These are phyloP conservation scores for Fusarium oligoseptatum DNA, from an alignment of 2,329 filamentous ascomycete species.

Conservation along the genomic window DNA sequence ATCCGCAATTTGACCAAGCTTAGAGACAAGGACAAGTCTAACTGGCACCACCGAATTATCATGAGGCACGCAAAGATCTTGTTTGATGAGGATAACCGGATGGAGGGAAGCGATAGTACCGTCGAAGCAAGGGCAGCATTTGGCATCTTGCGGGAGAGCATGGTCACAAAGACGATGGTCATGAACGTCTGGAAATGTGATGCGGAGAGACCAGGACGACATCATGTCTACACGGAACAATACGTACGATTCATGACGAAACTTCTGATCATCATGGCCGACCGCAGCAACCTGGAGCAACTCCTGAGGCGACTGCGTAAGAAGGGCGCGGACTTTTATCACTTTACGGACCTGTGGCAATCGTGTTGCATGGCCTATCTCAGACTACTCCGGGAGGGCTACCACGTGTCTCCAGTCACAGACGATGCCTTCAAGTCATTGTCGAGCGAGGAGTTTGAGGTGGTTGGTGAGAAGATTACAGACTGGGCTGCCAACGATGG, in stretches of 20 bases:
- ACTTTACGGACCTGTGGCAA: conserved; percentile 72
- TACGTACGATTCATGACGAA: conserved; percentile 87
- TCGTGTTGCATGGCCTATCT: conserved; percentile 67
- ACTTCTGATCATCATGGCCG: conserved; percentile 79
- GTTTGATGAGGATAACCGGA: conserved; percentile 59
- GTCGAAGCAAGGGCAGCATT: conserved; percentile 84
- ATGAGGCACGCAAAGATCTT: conserved; percentile 75
- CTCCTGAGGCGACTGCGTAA: conserved; percentile 84
- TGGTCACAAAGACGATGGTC: conserved; percentile 94
- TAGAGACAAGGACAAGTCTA: conserved; percentile 85
- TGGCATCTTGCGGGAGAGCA: conserved; percentile 76
- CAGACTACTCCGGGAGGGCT: conserved; percentile 64
- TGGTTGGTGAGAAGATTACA: conserved; percentile 66
- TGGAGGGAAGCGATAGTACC: conserved; percentile 59
- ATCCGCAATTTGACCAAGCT: conserved; percentile 65
- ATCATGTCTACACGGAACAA: conserved; percentile 91
- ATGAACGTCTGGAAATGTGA: conserved; percentile 97
- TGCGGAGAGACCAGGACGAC: conserved; percentile 83
- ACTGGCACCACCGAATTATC: conserved; percentile 95
- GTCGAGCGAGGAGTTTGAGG: conserved; percentile 69
- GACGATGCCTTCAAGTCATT: conserved; percentile 70
- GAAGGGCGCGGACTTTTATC: conserved; percentile 81
- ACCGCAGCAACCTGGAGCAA: conserved; percentile 81
- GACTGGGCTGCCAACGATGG: conserved; percentile 64
- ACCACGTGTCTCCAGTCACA: conserved; percentile 59